Evolutionary conservation across 345 rosid species (phyloP), one percentile per base, ranked within the genome.

Genomic region (Citrus sp.): DNA sequence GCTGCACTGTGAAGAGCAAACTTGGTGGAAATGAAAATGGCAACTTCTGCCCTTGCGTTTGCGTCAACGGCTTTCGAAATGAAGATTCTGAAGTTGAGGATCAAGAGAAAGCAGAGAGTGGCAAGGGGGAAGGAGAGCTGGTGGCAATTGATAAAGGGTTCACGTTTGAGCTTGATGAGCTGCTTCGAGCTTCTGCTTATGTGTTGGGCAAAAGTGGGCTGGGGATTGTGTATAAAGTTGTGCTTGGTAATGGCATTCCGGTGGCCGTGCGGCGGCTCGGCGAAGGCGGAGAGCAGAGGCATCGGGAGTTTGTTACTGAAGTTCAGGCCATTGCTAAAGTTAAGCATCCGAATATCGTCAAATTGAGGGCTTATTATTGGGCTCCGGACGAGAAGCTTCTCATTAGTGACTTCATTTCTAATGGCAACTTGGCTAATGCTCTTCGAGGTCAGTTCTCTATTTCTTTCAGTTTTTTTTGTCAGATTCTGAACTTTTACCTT

Each of bases 141-240:
- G 98, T 96, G 55, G 93, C 98, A 2, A 92, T 96, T 9, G 99
- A 96, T 63, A 93, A 92, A 79, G 97, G 97, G n/a, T 96, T 94
- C 78, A 88, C 88, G 0, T 90, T 96, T 70, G 99, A 94, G 93
- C 89, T 96, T 5, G 99, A 96, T 56, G 99, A 96, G 87, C 64
- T 96, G 80, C 83, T 96, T 34, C 89, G 98, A 83, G 99, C 99
- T 42, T 96, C 99, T 18, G 99, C 99, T 4, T 94, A 96, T 68
- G 99, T 96, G 67, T 40, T 94, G 80, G 99, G 99, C 42, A 96
- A 96, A 90, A 96, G 99, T 74, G 98, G 97, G 80, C 77, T 96
- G 66, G 99, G 99, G 84, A 96, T 94, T 22, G 97, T 96, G 75
- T 96, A 96, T 74, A 96, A 96, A 78, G 99, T 96, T 22, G 98